These are phyloP conservation scores for Aspergillus ruber DNA, from an alignment of 2,329 filamentous ascomycete genomes.

Conservation along the genomic window DNA sequence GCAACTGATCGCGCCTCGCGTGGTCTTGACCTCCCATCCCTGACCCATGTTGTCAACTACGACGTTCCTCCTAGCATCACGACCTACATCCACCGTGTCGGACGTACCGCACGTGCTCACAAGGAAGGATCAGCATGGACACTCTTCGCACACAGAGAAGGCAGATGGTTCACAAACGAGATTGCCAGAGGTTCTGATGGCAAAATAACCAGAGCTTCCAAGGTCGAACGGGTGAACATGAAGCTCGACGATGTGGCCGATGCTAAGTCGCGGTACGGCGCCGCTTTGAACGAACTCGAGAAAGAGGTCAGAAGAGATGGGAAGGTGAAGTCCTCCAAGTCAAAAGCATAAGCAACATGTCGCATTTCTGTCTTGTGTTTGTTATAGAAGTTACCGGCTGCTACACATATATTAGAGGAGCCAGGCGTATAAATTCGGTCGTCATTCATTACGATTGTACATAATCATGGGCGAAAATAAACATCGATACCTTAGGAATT, in stretches of 20 bases:
- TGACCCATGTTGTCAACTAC: slow-evolving; percentile 89
- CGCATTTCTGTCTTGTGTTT: no score
- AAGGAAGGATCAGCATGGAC: slow-evolving; percentile 76
- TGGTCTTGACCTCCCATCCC: slow-evolving; percentile 72
- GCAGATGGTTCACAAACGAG: slow-evolving; percentile 85
- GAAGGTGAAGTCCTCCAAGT: slow-evolving; percentile 4
- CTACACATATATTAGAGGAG: no score
- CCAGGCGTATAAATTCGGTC: no score
- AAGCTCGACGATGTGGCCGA: slow-evolving; percentile 22
- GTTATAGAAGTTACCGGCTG: no score
- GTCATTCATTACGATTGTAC: no score
- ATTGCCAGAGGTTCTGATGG: slow-evolving; percentile 51
- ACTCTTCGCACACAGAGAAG: slow-evolving; percentile 73
- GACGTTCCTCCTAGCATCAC: slow-evolving; percentile 76
- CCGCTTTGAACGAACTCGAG: slow-evolving; percentile 31
- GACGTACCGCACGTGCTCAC: slow-evolving; percentile 79
- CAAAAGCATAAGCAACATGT: background rate
- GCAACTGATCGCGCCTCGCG: slow-evolving; percentile 91
- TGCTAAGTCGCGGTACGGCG: slow-evolving; percentile 25
- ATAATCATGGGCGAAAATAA: no score
- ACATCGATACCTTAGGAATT: no score
- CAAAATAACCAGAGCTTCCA: slow-evolving; percentile 24
- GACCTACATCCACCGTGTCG: slow-evolving; percentile 85
- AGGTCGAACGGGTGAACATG: slow-evolving; percentile 25
- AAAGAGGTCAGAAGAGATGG: slow-evolving; percentile 26